These are phyloP conservation scores for Fusarium decemcellulare DNA, from an alignment of 2,329 filamentous ascomycete genomes.

Conservation along the genomic window DNA sequence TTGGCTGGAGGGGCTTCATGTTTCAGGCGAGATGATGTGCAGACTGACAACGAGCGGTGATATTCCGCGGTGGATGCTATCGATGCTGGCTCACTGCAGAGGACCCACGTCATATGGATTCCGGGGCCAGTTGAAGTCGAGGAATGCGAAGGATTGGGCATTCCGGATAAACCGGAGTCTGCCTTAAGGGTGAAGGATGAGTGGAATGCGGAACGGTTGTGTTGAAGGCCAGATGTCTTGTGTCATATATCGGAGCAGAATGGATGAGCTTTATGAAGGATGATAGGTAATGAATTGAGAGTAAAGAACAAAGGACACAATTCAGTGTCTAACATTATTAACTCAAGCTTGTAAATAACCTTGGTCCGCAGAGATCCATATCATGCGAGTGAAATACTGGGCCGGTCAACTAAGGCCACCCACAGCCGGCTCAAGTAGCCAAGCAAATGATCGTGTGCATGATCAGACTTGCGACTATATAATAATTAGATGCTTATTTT, in stretches of 20 bases:
- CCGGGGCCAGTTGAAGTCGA: neutral
- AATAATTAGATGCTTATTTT: no score
- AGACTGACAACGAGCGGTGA: neutral
- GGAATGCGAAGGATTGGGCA: slow-evolving; percentile 7
- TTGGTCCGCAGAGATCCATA: neutral
- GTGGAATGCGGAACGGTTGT: neutral
- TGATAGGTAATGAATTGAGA: neutral
- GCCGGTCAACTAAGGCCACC: no score
- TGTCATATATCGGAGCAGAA: no score
- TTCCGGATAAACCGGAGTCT: slow-evolving; percentile 3
- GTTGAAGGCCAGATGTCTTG: neutral
- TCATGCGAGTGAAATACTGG: no score
- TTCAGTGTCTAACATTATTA: neutral
- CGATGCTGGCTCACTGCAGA: slow-evolving; percentile 3
- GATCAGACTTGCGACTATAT: no score
- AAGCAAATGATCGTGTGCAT: no score
- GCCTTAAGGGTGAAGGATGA: neutral
- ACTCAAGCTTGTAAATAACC: slow-evolving; percentile 7
- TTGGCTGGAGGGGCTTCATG: no score
- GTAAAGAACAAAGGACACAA: neutral
- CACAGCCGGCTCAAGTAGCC: no score
- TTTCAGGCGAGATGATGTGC: no score
- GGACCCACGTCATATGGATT: neutral
- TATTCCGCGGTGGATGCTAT: slow-evolving; percentile 12
- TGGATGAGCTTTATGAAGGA: neutral